phyloP scores from a whole-genome alignment of 2,329 filamentous ascomycete species.

The Tricladium varicosporioides region DNA sequence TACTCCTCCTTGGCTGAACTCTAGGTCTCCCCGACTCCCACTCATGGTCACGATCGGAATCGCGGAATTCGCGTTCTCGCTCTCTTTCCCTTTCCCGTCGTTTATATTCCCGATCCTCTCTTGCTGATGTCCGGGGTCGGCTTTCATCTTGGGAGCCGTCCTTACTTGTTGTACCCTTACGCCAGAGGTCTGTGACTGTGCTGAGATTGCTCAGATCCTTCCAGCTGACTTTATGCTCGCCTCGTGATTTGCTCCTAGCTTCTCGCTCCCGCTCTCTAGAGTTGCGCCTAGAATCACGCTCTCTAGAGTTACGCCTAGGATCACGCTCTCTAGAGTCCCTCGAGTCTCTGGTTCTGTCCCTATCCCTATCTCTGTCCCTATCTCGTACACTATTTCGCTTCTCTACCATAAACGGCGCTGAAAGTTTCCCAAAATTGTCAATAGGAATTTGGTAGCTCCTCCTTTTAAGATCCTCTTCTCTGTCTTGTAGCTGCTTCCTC shows the following conservation, averaged over 20 bases:
- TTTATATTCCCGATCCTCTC: slow-evolving; percentile 10
- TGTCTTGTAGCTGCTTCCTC: slow-evolving; percentile 23
- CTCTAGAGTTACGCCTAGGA: slow-evolving; percentile 7
- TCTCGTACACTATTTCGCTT: slow-evolving; percentile 42
- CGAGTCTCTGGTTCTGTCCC: no score
- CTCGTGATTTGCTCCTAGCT: slow-evolving; percentile 12
- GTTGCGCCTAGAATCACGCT: slow-evolving; percentile 8
- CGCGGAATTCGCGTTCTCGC: slow-evolving; percentile 6
- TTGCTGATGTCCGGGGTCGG: background rate
- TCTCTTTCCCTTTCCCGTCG: slow-evolving; percentile 18
- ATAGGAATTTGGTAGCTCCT: slow-evolving; percentile 27
- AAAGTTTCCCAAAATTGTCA: slow-evolving; percentile 30
- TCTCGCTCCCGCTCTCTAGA: slow-evolving; percentile 10
- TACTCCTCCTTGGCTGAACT: slow-evolving; percentile 5
- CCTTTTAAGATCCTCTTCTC: slow-evolving; percentile 23
- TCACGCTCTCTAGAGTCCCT: slow-evolving; percentile 11
- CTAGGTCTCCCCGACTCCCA: slow-evolving; percentile 4
- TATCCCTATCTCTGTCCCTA: slow-evolving; percentile 24
- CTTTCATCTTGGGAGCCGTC: slow-evolving; percentile 14
- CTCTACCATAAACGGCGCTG: slow-evolving; percentile 29
- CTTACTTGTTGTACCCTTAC: slow-evolving; percentile 9
- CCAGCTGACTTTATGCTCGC: slow-evolving; percentile 20
- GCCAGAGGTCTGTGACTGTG: slow-evolving; percentile 17
- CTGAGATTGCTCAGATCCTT: slow-evolving; percentile 21
- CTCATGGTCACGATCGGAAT: slow-evolving; percentile 12